Conservation (phyloP, 2,329 filamentous ascomycete species). For the Pseudogymnoascus sp. region DNA sequence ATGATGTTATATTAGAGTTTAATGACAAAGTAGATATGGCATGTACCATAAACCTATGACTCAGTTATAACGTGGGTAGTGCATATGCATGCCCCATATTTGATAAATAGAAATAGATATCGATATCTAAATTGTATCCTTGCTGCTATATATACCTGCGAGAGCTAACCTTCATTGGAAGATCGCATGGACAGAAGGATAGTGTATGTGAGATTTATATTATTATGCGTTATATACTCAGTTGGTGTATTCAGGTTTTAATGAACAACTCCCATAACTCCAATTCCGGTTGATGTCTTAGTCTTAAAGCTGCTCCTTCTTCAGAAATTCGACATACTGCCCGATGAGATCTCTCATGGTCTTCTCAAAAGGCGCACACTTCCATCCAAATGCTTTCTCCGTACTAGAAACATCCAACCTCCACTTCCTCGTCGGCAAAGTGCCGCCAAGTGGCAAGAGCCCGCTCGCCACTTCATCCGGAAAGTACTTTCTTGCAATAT, state of each 20-base stretch:
- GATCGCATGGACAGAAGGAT: not conserved
- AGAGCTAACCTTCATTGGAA: not conserved
- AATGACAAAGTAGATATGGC: not conserved
- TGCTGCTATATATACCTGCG: not conserved
- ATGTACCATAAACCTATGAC: not conserved
- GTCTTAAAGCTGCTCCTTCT: not conserved
- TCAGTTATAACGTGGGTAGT: not conserved
- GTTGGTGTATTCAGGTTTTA: not conserved
- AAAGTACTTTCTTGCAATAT: conserved; percentile 31
- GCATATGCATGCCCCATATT: not conserved
- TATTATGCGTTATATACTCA: not conserved
- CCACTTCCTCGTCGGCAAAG: conserved; percentile 26
- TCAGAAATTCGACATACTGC: conserved; percentile 30
- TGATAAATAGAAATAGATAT: not conserved
- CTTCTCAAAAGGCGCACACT: conserved; percentile 30
- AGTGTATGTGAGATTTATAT: not conserved
- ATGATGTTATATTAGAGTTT: not conserved
- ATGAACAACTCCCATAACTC: not conserved
- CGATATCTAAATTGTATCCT: not conserved
- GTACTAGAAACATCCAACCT: conserved; percentile 27
- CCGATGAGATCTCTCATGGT: conserved; percentile 30
- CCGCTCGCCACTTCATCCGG: conserved; percentile 25
- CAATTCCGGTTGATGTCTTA: not conserved
- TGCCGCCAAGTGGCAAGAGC: conserved; percentile 26
- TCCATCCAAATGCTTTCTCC: conserved; percentile 29